Conservation (phyloP, 2,329 filamentous ascomycete genomes). For the Colletotrichum sp. region DNA sequence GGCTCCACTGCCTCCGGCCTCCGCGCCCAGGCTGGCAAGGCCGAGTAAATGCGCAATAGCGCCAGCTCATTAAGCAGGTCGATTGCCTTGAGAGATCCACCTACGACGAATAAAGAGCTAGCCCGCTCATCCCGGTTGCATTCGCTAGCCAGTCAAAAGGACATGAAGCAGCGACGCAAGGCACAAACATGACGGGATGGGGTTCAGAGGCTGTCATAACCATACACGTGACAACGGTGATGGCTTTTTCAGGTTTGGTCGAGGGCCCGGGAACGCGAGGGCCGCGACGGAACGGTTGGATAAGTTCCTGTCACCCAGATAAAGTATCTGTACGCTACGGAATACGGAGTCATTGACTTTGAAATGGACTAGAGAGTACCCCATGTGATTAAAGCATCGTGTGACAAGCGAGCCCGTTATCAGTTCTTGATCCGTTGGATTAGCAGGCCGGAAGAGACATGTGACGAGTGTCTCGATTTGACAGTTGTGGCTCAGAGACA, state of each 20-base stretch:
- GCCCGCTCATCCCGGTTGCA: constrained; percentile 2
- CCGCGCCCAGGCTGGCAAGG: constrained; percentile 84
- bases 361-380: constrained; percentile 15
- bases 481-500: constrained; percentile 8
- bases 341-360: constrained; percentile 14
- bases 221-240: constrained; percentile 18
- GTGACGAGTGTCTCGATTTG: background rate
- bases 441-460: background rate
- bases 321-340: constrained; percentile 17
- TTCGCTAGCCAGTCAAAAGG: constrained; percentile 14
- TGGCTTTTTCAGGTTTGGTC: constrained; percentile 14
- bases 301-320: constrained; percentile 18
- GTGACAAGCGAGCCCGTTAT: background rate
- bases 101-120: constrained; percentile 10
- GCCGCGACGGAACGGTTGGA: constrained; percentile 1
- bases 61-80: constrained; percentile 10
- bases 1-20: constrained; percentile 82
- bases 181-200: constrained; percentile 6
- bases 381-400: background rate
- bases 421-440: background rate
- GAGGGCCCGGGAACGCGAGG: constrained; percentile 3
- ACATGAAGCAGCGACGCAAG: constrained; percentile 3
- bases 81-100: constrained; percentile 18
- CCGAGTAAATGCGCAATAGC: constrained; percentile 56
- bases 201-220: background rate